Base-by-base conservation (phyloP, 2,329 filamentous ascomycete genomes). In the Westerdykella ornata region DNA sequence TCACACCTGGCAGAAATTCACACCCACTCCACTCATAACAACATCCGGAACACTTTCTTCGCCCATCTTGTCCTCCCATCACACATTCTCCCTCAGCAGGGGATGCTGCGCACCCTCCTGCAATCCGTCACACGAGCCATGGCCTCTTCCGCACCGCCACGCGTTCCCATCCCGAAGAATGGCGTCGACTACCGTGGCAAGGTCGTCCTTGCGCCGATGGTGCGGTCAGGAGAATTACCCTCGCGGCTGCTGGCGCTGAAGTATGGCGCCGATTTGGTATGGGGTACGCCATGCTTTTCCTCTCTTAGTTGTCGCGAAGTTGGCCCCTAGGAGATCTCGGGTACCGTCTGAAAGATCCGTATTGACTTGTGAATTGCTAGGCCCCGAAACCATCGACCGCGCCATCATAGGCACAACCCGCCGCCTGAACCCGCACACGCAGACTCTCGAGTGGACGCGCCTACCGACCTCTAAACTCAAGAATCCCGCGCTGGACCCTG, bases 251-350 rank as follows among this genome's bases (percentile, higher is more conserved):
- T 94, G 33, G 87, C 92, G 22, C 78, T 98, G 47, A 85, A 94
- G 60, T 97, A 98, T 65, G 92, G 92, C 52, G 92, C 92, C 39
- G 92, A 98, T 67, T 75, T 98, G 13, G 92, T 98, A 52, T 98
- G 92, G 90, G 90, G 84, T 85, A 66, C n/a, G 56, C 53, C 17
- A 29, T 19, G 53, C 74, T 69, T 19, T 32, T 29, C 15, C 20
- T 17, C 36, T 35, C 16, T 29, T 34, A 42, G 13, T 19, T 32
- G n/a, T 3, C 44, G 16, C 41, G 54, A 42, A 59, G 16, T 26
- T 11, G 7, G 8, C 22, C 7, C 22, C 22, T 26, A 11, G 17
- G 14, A 3, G 13, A 20, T 15, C 19, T 19, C 35, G n/a, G 8
- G n/a, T n/a, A n/a, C n/a, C n/a, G 3, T 38, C 32, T 39, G 30